These are phyloP conservation scores for Fimicolochytrium jonesii DNA, from an alignment of 192 early-diverging fungal genomes.

Conservation along the genomic window DNA sequence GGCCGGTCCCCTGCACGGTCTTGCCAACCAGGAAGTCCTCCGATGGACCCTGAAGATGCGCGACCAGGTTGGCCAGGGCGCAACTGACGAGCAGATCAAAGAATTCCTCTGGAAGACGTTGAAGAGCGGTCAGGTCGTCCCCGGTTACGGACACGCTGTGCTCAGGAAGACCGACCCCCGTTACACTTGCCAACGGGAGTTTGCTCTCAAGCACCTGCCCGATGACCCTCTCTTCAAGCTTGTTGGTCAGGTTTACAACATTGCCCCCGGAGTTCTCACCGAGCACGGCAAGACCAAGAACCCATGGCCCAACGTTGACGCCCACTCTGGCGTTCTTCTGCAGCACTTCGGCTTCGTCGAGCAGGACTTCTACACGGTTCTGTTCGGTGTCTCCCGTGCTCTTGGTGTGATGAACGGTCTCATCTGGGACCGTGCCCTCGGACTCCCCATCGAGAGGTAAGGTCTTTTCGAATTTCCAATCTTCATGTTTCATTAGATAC, in stretches of 20 bases:
- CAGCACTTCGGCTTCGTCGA: conserved; percentile 92
- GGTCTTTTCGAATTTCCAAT: not conserved
- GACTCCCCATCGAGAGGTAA: conserved; percentile 51
- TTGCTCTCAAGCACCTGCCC: conserved; percentile 96
- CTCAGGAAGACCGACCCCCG: conserved; percentile 96
- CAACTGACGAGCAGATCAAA: conserved; percentile 90
- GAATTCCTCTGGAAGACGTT: conserved; percentile 96
- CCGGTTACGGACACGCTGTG: conserved; percentile 98
- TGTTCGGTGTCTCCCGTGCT: conserved; percentile 98
- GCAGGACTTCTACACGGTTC: conserved; percentile 99
- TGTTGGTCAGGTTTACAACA: conserved; percentile 94
- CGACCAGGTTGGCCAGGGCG: conserved; percentile 77
- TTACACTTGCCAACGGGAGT: conserved; percentile 97
- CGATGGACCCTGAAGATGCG: conserved; percentile 95
- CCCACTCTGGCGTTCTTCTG: conserved; percentile 96
- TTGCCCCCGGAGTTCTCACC: conserved; percentile 89
- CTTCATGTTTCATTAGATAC: not conserved
- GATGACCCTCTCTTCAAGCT: conserved; percentile 95
- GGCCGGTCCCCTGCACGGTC: conserved; percentile 98
- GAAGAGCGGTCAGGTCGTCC: conserved; percentile 94
- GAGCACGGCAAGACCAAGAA: conserved; percentile 99
- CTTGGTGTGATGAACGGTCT: conserved; percentile 92
- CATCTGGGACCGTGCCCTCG: conserved; percentile 97
- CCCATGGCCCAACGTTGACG: conserved; percentile 99
- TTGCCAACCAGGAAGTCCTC: conserved; percentile 99